Evolutionary conservation across 768 basidiomycete species (phyloP), one percentile per base, ranked within the genome.

Genomic region (Lentinula detonsa): DNA sequence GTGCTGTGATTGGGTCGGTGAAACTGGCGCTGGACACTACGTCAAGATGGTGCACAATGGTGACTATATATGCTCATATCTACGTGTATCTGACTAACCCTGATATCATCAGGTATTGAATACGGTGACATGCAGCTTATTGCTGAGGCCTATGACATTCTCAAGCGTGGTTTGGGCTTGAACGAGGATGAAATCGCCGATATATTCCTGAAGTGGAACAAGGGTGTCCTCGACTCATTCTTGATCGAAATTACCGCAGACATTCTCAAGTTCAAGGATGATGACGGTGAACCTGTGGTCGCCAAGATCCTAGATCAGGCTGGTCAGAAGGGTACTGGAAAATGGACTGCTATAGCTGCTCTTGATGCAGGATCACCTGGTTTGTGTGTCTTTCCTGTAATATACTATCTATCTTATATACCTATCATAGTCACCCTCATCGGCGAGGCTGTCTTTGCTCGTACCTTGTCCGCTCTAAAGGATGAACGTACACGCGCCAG

Each of bases 31-130:
- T 52, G 95, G 94, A 34, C 96, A 98, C 81, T 99, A 98, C 75
- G 96, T 99, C 76, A 99, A 99, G 83, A 98, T 99, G 96, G 96
- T 99, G 64, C 96, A 99, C 81, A 93, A 94, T 62, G 93, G 93
- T 88, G 73, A 69, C 71, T 72, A 59, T 55, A 62, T 65, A 42
- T 50, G 48, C 28, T 50, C 60, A 50, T 61, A 57, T 35, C 57
- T 43, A 42, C 55, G 40, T 54, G 64, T 49, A 50, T 68, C 65
- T 51, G 34, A 45, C n/a, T 45, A 18, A n/a, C n/a, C 6, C 4
- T n/a, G 16, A 45, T 18, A 2, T 45, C 6, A 45, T 45, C 7
- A 95, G 96, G 96, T 80, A 99, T 99, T 75, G 97, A 99, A 76
- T 98, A 98, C 72, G 95, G 93, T 69, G 97, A 99, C 78, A 99